phyloP scores from a whole-genome alignment of 768 basidiomycete species.

The Leucocoprinus birnbaumii region DNA sequence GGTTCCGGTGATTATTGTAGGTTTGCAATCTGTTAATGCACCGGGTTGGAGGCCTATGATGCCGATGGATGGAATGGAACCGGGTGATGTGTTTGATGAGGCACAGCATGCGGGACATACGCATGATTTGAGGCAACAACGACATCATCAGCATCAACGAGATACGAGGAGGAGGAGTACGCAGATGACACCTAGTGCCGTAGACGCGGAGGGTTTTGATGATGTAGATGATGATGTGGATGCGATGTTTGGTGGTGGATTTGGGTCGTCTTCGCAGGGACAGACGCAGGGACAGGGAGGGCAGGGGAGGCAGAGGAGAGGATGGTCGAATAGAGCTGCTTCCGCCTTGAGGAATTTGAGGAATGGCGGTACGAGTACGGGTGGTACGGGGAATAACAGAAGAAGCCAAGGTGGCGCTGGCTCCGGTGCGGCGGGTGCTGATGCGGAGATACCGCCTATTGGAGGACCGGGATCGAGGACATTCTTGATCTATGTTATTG shows the following conservation, averaged over 20 bases:
- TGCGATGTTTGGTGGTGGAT: slow-evolving; percentile 4
- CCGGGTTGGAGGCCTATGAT: slow-evolving; percentile 25
- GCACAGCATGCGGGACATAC: background rate
- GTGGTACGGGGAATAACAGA: slow-evolving; percentile 16
- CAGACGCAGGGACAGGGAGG: slow-evolving; percentile 7
- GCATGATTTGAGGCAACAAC: background rate
- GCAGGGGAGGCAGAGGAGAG: slow-evolving; percentile 16
- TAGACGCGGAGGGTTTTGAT: background rate
- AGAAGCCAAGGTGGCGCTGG: slow-evolving; percentile 15
- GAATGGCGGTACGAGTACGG: background rate
- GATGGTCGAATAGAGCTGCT: slow-evolving; percentile 64
- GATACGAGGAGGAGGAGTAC: background rate
- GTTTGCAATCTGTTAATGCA: slow-evolving; percentile 70
- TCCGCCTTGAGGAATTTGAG: slow-evolving; percentile 57
- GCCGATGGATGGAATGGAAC: slow-evolving; percentile 19
- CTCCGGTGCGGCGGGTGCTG: background rate
- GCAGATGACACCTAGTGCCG: no score
- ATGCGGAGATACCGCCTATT: slow-evolving; percentile 14
- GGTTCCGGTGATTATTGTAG: slow-evolving; percentile 82
- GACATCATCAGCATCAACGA: background rate
- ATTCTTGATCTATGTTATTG: slow-evolving; percentile 89
- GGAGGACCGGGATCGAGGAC: slow-evolving; percentile 52
- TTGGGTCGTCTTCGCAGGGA: no score
- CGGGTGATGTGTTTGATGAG: slow-evolving; percentile 17
- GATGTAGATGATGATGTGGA: slow-evolving; percentile 7